A percentile compares a stretch with the other conserved stretches of the same genome.
Evolutionary conservation across 768 basidiomycete species (phyloP).

Genomic region (Termitomyces sp.): DNA sequence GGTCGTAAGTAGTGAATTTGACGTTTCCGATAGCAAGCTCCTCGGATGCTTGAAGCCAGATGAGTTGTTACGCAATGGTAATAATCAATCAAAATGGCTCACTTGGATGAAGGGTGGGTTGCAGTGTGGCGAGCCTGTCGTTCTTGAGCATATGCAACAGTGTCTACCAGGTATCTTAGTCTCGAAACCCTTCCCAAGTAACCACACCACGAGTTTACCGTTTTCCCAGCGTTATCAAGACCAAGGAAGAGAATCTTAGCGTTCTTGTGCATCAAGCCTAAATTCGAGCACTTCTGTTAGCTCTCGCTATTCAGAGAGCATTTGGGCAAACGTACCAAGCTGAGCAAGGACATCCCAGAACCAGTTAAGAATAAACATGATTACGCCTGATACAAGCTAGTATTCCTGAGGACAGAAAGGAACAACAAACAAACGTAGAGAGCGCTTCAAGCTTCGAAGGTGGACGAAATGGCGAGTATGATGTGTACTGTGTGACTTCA

Average conservation of each 20-base stretch:
- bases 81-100: conserved; percentile 17
- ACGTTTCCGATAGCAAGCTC: conserved; percentile 98
- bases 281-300: background rate
- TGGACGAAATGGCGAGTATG: conserved; percentile 6
- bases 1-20: conserved; percentile 98
- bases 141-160: conserved; percentile 99
- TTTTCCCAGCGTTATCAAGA: conserved; percentile 98
- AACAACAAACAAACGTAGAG: conserved; percentile 5
- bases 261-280: conserved; percentile 94
- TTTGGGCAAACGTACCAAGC: conserved; percentile 58
- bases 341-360: conserved; percentile 94
- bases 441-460: conserved; percentile 3
- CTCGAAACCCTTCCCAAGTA: background rate
- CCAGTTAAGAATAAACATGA: conserved; percentile 89
- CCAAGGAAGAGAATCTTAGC: conserved; percentile 99
- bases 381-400: conserved; percentile 13
- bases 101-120: conserved; percentile 99
- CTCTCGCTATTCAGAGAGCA: background rate
- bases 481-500: conserved; percentile 13
- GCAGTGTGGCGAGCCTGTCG: conserved; percentile 93
- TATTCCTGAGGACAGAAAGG: conserved; percentile 9
- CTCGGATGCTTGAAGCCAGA: conserved; percentile 72
- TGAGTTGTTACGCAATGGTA: conserved; percentile 5
- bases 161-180: conserved; percentile 48
- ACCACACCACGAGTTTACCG: conserved; percentile 47